These are phyloP conservation scores for Tetrapyrgos nigripes DNA, from an alignment of 1,284 basidiomycete species.

Conservation along the genomic window DNA sequence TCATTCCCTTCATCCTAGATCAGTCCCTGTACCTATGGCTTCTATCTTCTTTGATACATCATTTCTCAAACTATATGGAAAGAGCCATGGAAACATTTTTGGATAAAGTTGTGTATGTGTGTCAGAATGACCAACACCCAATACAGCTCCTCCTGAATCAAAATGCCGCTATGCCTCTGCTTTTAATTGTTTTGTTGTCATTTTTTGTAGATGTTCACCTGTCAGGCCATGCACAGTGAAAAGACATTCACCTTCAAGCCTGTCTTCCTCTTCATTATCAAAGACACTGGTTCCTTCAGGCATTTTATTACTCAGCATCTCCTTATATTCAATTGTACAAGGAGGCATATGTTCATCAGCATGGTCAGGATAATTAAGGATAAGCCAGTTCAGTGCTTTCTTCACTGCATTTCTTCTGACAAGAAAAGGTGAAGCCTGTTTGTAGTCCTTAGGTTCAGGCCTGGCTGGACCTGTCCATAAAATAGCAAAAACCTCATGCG, in stretches of 20 bases:
- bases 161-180: constrained; percentile 29
- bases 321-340: constrained; percentile 34
- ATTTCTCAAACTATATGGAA: constrained; percentile 42
- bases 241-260: constrained; percentile 20
- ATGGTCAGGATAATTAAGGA: constrained; percentile 37
- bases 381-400: constrained; percentile 35
- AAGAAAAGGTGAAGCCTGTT: constrained; percentile 27
- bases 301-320: constrained; percentile 16
- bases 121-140: constrained; percentile 18
- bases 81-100: constrained; percentile 43
- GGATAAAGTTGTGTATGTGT: constrained; percentile 37
- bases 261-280: constrained; percentile 18
- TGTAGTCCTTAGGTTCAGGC: constrained; percentile 23
- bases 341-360: constrained; percentile 34
- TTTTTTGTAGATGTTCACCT: constrained; percentile 13
- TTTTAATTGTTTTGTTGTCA: neutral
- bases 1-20: no score
- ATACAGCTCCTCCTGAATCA: constrained; percentile 17
- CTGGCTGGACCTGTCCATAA: constrained; percentile 1
- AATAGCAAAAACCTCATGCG: constrained; percentile 9
- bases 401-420: constrained; percentile 27
- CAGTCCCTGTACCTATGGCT: no score
- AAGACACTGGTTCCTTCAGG: constrained; percentile 20
- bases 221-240: constrained; percentile 25
- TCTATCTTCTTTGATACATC: no score